Conservation (phyloP, 176 grass and related monocot genomes). For the Oryza rufipogon region DNA sequence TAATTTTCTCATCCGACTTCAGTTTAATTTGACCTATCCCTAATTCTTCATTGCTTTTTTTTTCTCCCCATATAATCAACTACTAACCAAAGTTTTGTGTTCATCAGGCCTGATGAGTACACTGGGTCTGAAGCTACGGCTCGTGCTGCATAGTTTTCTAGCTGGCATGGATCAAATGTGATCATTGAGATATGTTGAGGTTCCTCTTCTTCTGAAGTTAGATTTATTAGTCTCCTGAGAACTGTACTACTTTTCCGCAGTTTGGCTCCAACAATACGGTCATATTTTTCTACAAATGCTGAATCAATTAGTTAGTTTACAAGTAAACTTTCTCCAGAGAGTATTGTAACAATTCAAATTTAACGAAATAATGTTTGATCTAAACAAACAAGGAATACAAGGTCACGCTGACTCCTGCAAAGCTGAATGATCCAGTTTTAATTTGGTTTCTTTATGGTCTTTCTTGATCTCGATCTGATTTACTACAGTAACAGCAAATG, state of each 20-base stretch:
- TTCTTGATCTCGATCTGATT: background rate
- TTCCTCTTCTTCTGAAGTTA: background rate
- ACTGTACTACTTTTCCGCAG: background rate
- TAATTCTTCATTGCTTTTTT: constrained; percentile 6
- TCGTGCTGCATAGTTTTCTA: constrained; percentile 17
- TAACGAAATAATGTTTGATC: constrained; percentile 1
- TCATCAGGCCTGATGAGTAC: constrained; percentile 27
- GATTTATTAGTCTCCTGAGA: background rate
- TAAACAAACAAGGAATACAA: background rate
- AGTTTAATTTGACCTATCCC: background rate
- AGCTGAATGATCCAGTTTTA: background rate
- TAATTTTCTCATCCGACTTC: background rate
- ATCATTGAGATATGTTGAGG: background rate
- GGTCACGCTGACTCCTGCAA: background rate
- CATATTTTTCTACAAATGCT: constrained; percentile 2
- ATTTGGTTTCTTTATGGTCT: background rate
- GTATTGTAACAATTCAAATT: background rate
- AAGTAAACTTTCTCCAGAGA: background rate
- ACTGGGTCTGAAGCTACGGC: background rate
- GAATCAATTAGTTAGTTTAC: background rate
- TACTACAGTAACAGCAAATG: background rate
- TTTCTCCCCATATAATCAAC: background rate
- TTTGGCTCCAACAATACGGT: background rate
- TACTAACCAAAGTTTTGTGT: constrained; percentile 23
- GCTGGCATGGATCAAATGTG: background rate